Conservation (phyloP, 495 filamentous ascomycete genomes). For the Massariosphaeria phaeospora region DNA sequence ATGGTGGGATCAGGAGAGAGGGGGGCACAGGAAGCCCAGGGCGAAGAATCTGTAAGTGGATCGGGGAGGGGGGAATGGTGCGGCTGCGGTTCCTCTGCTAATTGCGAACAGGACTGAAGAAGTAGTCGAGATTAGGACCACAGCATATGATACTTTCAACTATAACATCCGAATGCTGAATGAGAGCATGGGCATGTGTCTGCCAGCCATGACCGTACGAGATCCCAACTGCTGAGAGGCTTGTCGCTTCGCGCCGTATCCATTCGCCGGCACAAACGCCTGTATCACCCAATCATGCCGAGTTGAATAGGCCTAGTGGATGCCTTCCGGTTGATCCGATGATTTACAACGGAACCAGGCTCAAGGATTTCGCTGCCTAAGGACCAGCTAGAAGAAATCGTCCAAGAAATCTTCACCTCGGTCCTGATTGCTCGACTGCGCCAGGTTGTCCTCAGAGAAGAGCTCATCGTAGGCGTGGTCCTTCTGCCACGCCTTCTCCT, state of each 20-base stretch:
- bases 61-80: too few relatives aligned
- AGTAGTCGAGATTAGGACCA: slow-evolving; percentile 13
- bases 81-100: not conserved
- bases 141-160: slow-evolving; percentile 39
- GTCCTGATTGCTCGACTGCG: slow-evolving; percentile 62
- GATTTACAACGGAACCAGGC: too few relatives aligned
- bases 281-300: not conserved
- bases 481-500: slow-evolving; percentile 86
- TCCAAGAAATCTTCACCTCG: slow-evolving; percentile 59
- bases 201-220: slow-evolving; percentile 25
- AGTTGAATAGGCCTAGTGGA: too few relatives aligned
- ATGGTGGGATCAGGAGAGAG: slow-evolving; percentile 46
- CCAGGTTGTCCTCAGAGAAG: slow-evolving; percentile 63
- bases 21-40: not conserved
- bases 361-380: too few relatives aligned
- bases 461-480: slow-evolving; percentile 92
- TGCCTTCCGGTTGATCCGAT: too few relatives aligned
- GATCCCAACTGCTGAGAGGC: not conserved
- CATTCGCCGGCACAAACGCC: too few relatives aligned
- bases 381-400: slow-evolving; percentile 65
- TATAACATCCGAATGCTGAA: slow-evolving; percentile 40
- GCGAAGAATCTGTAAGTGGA: slow-evolving; percentile 1
- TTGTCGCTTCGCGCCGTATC: too few relatives aligned
- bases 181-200: slow-evolving; percentile 42
- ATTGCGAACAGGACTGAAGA: slow-evolving; percentile 8